Evolutionary conservation across 2,329 filamentous ascomycete genomes (phyloP).

Genomic region (Claviceps fusiformis): DNA sequence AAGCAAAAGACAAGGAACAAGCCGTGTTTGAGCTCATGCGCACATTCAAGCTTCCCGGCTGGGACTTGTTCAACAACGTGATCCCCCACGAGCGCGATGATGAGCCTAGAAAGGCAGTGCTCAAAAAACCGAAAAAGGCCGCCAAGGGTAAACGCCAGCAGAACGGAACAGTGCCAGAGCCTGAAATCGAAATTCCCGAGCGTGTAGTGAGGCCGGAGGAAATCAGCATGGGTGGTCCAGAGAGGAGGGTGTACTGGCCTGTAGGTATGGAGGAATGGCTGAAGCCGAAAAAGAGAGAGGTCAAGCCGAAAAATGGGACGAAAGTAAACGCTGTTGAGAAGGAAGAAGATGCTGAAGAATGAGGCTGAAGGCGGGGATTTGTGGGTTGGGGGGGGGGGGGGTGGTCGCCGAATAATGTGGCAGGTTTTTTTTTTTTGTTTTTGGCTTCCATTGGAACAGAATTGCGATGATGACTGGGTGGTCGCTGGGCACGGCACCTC

Average conservation of each 20-base stretch:
- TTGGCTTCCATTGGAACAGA: not conserved
- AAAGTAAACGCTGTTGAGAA: conserved; percentile 15
- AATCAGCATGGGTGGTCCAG: conserved; percentile 72
- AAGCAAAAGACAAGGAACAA: conserved; percentile 96
- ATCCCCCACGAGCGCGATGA: conserved; percentile 65
- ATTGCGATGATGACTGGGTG: too few relatives aligned
- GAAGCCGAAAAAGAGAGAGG: conserved; percentile 59
- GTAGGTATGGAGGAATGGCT: conserved; percentile 84
- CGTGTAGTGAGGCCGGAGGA: conserved; percentile 49
- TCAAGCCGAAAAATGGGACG: conserved; percentile 31
- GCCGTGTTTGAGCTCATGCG: conserved; percentile 91
- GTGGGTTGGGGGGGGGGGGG: too few relatives aligned
- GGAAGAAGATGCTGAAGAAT: not conserved
- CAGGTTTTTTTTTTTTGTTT: not conserved
- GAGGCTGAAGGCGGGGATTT: not conserved
- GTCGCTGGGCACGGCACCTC: not conserved
- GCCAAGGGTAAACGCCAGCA: conserved; percentile 25
- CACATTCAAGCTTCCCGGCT: conserved; percentile 71
- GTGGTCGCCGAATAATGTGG: not conserved
- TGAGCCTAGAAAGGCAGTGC: conserved; percentile 41
- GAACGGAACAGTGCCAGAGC: conserved; percentile 21
- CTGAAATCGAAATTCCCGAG: conserved; percentile 23
- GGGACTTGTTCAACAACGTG: conserved; percentile 61
- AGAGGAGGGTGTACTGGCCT: conserved; percentile 81
- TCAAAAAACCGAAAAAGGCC: conserved; percentile 26